Evolutionary conservation across 2,329 filamentous ascomycete species (phyloP).

Genomic region (Trichoderma breve): DNA sequence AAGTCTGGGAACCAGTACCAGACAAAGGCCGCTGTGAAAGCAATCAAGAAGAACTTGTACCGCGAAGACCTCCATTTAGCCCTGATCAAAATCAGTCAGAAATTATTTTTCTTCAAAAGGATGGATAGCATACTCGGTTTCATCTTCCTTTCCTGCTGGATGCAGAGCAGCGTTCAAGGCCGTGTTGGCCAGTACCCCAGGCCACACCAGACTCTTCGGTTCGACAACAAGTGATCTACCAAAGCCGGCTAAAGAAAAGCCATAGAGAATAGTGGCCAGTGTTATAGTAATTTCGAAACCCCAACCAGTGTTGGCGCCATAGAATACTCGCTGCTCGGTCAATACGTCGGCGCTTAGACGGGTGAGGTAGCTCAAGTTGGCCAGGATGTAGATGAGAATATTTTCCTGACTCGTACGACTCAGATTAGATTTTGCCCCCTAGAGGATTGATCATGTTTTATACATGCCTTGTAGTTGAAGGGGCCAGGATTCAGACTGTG

Average conservation of each 20-base stretch:
- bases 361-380: conserved; percentile 50
- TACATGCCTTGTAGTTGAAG: conserved; percentile 34
- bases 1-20: conserved; percentile 53
- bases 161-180: conserved; percentile 44
- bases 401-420: conserved; percentile 43
- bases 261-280: conserved; percentile 50
- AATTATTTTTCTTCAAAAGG: neutral
- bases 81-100: neutral
- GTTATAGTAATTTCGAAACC: conserved; percentile 51
- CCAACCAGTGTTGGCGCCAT: conserved; percentile 43
- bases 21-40: conserved; percentile 36
- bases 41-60: conserved; percentile 45
- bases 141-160: conserved; percentile 36
- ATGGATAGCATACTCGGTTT: conserved; percentile 30
- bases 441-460: conserved; percentile 35
- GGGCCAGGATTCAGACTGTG: conserved; percentile 41
- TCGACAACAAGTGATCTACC: conserved; percentile 44
- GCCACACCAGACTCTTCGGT: conserved; percentile 52
- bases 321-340: conserved; percentile 41
- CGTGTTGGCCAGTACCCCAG: conserved; percentile 48
- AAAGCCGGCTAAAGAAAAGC: conserved; percentile 50
- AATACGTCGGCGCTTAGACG: conserved; percentile 36
- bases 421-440: neutral
- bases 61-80: conserved; percentile 38
- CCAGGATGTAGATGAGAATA: conserved; percentile 54